Conservation (phyloP, 2,329 filamentous ascomycete genomes). For the Penicillium crustosum region DNA sequence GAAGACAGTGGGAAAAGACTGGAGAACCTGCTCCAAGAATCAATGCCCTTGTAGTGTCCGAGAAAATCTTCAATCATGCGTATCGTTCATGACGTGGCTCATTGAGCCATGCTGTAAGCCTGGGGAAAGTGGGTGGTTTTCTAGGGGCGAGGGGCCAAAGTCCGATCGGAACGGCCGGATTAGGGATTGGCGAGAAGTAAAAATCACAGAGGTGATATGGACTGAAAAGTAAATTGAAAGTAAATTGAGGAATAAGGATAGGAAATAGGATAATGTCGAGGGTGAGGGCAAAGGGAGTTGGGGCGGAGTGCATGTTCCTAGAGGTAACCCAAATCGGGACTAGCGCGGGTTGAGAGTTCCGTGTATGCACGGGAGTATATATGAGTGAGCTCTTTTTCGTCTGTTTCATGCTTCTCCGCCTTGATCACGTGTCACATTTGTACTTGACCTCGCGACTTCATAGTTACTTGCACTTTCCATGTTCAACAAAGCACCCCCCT, state of each 20-base stretch:
- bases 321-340: constrained; percentile 19
- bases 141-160: constrained; percentile 1
- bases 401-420: too few species aligned
- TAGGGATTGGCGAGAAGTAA: neutral
- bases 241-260: constrained; percentile 19
- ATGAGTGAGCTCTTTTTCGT: neutral
- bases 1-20: constrained; percentile 3
- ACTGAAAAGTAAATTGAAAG: constrained; percentile 6
- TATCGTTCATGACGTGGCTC: constrained; percentile 28
- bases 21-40: constrained; percentile 22
- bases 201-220: neutral
- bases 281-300: constrained; percentile 16
- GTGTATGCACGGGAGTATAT: neutral
- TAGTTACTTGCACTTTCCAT: too few species aligned
- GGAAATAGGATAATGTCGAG: constrained; percentile 11
- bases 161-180: constrained; percentile 11
- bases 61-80: constrained; percentile 26
- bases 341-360: constrained; percentile 18
- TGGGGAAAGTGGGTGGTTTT: constrained; percentile 11
- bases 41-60: constrained; percentile 16
- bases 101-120: constrained; percentile 32
- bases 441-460: too few species aligned
- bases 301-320: constrained; percentile 20
- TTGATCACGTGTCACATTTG: too few species aligned
- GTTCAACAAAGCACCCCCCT: too few species aligned